Evolutionary conservation across 257 asterid species (phyloP), one percentile per base, ranked within the genome.

Genomic region (Catharanthus roseus): DNA sequence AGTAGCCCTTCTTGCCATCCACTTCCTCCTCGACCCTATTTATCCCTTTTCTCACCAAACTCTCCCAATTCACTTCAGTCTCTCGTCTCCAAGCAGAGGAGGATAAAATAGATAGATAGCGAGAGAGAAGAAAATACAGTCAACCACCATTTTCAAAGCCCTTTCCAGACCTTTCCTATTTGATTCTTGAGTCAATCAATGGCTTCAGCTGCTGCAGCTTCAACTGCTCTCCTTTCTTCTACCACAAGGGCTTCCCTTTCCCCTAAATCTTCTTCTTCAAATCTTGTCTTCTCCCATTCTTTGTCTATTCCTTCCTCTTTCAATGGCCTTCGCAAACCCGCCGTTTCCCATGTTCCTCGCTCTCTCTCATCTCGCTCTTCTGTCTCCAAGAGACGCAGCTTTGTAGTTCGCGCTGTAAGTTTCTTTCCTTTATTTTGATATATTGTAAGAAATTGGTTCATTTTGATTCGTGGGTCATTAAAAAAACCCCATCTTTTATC

Each of bases 361-460:
- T 76, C 86, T 10, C 23, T 81, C 74, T 73, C 89, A 33, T 38
- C 89, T 70, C 79, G 71, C 34, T 34, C 79, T 39, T 72, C 85
- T 45, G 68, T 76, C 38, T 57, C 91, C 23, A 45, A 75, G 56
- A 74, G 81, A 7, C 84, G 82, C 54, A 69, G 81, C 21, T 75
- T 77, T 26, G 65, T 65, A 29, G 88, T 85, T 72, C 92, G 90
- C 21, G 96, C 96, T 53, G 98, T 92, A 72, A 89, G 92, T 73
- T 71, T 34, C 10, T 57, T 28, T 57, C 9, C 64, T 11, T 57
- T 26, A 10, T 2, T 15, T 29, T 12, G 13, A 56, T 36, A 2
- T 26, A 6, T 18, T 3, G 4, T 58, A 5, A 16, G 65, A 58
- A 31, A 24, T 56, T 64, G 29, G 42, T 64, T 23, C 10, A 45